Conservation (phyloP, 495 filamentous ascomycete species). For the Evansstolkia leycettana region DNA sequence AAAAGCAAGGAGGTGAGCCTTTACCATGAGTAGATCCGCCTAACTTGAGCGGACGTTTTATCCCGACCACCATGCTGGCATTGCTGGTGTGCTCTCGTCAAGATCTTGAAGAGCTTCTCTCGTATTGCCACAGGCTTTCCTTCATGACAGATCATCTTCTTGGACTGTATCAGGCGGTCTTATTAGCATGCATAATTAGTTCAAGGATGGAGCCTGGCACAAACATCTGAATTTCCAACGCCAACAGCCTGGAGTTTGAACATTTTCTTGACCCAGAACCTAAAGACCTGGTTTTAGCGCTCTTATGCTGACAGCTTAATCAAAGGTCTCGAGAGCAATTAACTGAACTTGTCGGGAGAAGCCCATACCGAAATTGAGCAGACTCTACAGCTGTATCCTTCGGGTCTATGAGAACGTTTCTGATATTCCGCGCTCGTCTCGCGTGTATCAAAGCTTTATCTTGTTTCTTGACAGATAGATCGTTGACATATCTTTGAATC, state of each 20-base stretch:
- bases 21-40: constrained; percentile 46
- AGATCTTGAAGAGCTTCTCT: constrained; percentile 44
- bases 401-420: constrained; percentile 38
- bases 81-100: constrained; percentile 43
- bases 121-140: constrained; percentile 49
- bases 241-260: constrained; percentile 37
- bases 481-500: constrained; percentile 30
- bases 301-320: too few species aligned
- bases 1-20: constrained; percentile 2
- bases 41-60: constrained; percentile 46
- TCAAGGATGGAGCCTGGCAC: constrained; percentile 5
- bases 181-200: neutral
- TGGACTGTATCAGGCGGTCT: constrained; percentile 12
- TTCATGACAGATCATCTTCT: constrained; percentile 43
- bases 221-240: constrained; percentile 20
- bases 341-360: neutral
- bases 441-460: constrained; percentile 48
- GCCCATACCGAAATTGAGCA: constrained; percentile 40
- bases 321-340: neutral
- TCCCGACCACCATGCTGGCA: constrained; percentile 49
- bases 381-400: constrained; percentile 47
- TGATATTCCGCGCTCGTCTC: constrained; percentile 40
- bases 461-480: constrained; percentile 44
- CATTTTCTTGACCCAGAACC: constrained; percentile 53
- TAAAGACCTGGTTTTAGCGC: constrained; percentile 11